Conservation (phyloP, 2,329 filamentous ascomycete species). For the Monosporascus sp. region DNA sequence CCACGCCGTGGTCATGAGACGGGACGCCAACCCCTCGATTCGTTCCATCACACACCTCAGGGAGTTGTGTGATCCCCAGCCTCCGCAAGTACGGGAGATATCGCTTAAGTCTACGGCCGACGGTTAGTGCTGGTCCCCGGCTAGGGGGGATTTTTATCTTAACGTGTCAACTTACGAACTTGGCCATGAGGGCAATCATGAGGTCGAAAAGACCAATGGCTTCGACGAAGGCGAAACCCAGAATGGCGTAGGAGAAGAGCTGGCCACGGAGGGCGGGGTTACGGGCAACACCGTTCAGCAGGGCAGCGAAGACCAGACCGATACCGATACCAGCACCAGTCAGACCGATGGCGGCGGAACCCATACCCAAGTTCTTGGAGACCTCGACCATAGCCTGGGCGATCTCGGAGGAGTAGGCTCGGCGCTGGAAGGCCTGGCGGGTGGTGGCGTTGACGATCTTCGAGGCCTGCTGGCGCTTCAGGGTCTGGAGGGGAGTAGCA, state of each 20-base stretch:
- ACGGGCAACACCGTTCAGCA: conserved; percentile 84
- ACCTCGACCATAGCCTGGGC: conserved; percentile 84
- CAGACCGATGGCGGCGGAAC: conserved; percentile 85
- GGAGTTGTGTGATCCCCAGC: conserved; percentile 24
- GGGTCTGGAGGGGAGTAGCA: conserved; percentile 63
- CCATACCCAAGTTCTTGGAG: conserved; percentile 88
- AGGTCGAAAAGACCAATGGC: conserved; percentile 86
- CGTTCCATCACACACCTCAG: conserved; percentile 23
- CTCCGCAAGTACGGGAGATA: conserved; percentile 24
- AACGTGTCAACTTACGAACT: conserved; percentile 61
- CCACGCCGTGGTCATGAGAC: conserved; percentile 13
- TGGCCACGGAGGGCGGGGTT: conserved; percentile 93
- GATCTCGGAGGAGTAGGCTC: conserved; percentile 84
- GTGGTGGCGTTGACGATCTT: conserved; percentile 62
- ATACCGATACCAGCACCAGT: conserved; percentile 93
- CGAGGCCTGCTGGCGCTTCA: conserved; percentile 69
- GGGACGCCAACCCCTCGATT: conserved; percentile 17
- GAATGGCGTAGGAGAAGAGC: conserved; percentile 94
- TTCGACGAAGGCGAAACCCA: conserved; percentile 93
- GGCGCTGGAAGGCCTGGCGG: conserved; percentile 63
- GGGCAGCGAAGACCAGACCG: conserved; percentile 87
- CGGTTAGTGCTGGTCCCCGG: conserved; percentile 6
- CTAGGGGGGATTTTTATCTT: conserved; percentile 5
- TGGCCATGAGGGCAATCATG: conserved; percentile 92
- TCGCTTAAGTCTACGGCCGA: conserved; percentile 26